Evolutionary conservation across 805 yeast genomes (phyloP).

Genomic region (Myxozyma kluyveri): DNA sequence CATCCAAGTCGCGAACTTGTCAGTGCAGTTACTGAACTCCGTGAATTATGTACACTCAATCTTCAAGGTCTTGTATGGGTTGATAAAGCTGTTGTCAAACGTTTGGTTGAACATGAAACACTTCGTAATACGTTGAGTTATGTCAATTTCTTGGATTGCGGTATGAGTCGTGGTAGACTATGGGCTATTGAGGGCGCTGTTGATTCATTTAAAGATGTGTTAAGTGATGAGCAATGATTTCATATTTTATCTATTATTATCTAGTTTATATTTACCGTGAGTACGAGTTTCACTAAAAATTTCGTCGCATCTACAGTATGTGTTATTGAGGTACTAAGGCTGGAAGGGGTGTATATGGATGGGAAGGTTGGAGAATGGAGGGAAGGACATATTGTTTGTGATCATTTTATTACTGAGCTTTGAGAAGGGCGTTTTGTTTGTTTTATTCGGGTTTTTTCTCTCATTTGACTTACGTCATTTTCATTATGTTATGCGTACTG

Average conservation of each 20-base stretch:
- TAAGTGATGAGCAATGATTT: slow-evolving; percentile 3
- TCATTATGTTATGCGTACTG: no score
- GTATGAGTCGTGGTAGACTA: slow-evolving; percentile 25
- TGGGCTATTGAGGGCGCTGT: slow-evolving; percentile 26
- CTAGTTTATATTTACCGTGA: background rate
- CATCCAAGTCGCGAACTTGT: slow-evolving; percentile 33
- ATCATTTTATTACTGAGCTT: no score
- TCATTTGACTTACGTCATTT: no score
- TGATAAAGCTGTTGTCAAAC: slow-evolving; percentile 40
- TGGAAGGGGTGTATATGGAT: no score
- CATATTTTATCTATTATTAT: background rate
- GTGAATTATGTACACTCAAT: slow-evolving; percentile 42
- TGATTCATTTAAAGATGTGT: slow-evolving; percentile 2
- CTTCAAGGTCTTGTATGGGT: slow-evolving; percentile 51
- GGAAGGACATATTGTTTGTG: no score
- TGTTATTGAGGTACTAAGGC: no score
- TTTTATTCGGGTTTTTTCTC: no score
- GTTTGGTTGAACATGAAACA: slow-evolving; percentile 34
- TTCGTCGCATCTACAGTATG: background rate
- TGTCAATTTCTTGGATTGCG: slow-evolving; percentile 21
- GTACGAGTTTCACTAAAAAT: background rate
- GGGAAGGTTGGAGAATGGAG: no score
- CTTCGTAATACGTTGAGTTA: slow-evolving; percentile 37
- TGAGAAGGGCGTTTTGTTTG: no score
- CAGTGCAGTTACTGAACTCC: slow-evolving; percentile 36